phyloP scores from a whole-genome alignment of 2,329 filamentous ascomycete species.

The Trichoderma atroviride region DNA sequence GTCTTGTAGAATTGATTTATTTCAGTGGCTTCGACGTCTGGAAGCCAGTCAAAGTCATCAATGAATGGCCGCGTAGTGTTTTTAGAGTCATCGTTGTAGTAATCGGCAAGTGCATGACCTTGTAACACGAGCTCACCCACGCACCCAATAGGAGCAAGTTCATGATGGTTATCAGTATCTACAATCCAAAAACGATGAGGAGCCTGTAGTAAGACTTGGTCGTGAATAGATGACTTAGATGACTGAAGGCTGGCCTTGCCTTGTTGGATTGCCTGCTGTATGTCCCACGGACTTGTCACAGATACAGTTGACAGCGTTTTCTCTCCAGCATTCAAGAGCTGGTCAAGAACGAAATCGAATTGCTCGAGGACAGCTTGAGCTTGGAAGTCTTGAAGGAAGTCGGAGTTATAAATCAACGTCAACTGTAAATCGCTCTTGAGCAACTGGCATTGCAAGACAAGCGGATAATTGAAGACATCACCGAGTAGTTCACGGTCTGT shows the following conservation, averaged over 20 bases:
- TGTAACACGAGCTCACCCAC: slow-evolving; percentile 34
- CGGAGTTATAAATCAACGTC: neutral
- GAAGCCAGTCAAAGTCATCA: neutral
- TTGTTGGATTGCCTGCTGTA: neutral
- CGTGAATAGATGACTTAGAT: slow-evolving; percentile 1
- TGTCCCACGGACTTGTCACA: slow-evolving; percentile 6
- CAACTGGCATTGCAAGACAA: slow-evolving; percentile 14
- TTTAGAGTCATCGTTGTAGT: slow-evolving; percentile 27
- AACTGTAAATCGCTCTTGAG: neutral
- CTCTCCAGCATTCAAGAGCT: neutral
- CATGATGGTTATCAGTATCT: slow-evolving; percentile 28
- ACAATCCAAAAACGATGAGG: slow-evolving; percentile 29
- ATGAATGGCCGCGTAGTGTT: slow-evolving; percentile 30
- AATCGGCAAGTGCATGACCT: slow-evolving; percentile 28
- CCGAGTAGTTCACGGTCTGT: neutral
- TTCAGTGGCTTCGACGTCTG: neutral
- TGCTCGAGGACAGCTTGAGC: slow-evolving; percentile 8
- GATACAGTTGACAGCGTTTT: neutral
- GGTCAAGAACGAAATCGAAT: slow-evolving; percentile 11
- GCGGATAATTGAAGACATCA: slow-evolving; percentile 12
- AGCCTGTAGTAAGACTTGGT: neutral
- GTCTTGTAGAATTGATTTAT: slow-evolving; percentile 45
- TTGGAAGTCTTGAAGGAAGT: neutral
- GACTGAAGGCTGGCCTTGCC: neutral
- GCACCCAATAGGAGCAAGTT: slow-evolving; percentile 30